Evolutionary conservation across 257 asterid genomes (phyloP), one percentile per base, ranked within the genome.

Genomic region (Mentha longifolia): DNA sequence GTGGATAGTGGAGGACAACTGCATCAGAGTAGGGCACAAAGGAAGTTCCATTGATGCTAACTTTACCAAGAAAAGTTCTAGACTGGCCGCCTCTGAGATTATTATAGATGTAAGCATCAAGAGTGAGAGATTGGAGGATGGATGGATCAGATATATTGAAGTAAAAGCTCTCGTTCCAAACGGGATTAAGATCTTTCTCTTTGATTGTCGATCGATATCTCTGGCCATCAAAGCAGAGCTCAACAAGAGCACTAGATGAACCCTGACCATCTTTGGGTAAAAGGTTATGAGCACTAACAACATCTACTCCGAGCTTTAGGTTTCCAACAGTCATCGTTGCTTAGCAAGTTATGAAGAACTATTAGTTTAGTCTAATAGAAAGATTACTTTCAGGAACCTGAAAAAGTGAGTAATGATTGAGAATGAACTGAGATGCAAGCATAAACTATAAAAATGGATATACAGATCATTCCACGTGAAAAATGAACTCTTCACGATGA

Each of bases 201-300:
- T 90, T 90, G 79, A 80, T 78, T 20, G 95, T 89, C 46, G 96
- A 87, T 17, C 89, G 95, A 76, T 78, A 86, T 70, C 78, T 85
- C 76, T 88, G 96, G 62, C 91, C 95, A 15, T 93, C 89, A 17
- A 90, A 93, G 71, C 75, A 70, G 50, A 93, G 92, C 68, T 93
- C 98, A 52, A 87, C 97, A 59, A 75, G 91, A 52, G 98, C 72
- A 70, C 81, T 90, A 20, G 97, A 90, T 6, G 98, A 93, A 62
- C 98, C 98, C 68, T 90, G 93, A 3, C 98, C 97, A 30, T 93
- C 95, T 78, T 93, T 93, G 6, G 98, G 88, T 60, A 93, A 73
- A 72, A 93, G 98, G 76, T 86, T 88, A 55, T 90, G 95, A 39
- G 98, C 97, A 30, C 90, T 77, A 20, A 90, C 76, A 22, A 93